Evolutionary conservation across 148 eudicot genomes (phyloP), one percentile per base, ranked within the genome.

Genomic region (Chenopodium album): DNA sequence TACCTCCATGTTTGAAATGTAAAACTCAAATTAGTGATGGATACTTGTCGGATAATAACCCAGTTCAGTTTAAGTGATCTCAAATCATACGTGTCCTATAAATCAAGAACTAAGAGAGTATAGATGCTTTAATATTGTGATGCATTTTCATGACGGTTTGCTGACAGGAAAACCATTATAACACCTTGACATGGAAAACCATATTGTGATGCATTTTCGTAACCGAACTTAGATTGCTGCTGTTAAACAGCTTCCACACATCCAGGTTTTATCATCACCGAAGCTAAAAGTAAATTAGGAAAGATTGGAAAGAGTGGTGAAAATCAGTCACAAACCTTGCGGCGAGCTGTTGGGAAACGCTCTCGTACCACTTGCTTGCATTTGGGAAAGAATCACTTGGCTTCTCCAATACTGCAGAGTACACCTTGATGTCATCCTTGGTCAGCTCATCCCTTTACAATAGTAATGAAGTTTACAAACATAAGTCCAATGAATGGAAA

Each of bases 341-440:
- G 7, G 90, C 83, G 14, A 95, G 93, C 59, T 85, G 75, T 16
- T 89, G 81, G 19, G 92, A 86, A 4, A 95, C 90, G 22, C 81
- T 26, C 17, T 82, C 82, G 76, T 90, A 93, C 98, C 98, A 95
- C 89, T 86, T 85, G 87, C 91, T 87, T 17, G 92, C 98, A 79
- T 86, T 95, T 12, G 93, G 89, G 82, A 77, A 93, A 19, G 84
- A 73, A 78, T 86, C 91, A 37, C 81, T 83, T 14, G 97, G 97
- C 80, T 87, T 87, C 87, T 81, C 88, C 80, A 65, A 34, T 32
- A 93, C 88, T 23, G 94, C 92, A 0, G 90, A 92, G 69, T 87
- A 95, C 1, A 95, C 98, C 91, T 91, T 95, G 28, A 93, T 75
- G 80, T 95, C 98, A 85, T 93, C 98, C 84, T 93, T 92, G 17